Evolutionary conservation across 371 early-diverging fungal genomes (phyloP), one percentile per base, ranked within the genome.

Genomic region (Rhizopus delemar): DNA sequence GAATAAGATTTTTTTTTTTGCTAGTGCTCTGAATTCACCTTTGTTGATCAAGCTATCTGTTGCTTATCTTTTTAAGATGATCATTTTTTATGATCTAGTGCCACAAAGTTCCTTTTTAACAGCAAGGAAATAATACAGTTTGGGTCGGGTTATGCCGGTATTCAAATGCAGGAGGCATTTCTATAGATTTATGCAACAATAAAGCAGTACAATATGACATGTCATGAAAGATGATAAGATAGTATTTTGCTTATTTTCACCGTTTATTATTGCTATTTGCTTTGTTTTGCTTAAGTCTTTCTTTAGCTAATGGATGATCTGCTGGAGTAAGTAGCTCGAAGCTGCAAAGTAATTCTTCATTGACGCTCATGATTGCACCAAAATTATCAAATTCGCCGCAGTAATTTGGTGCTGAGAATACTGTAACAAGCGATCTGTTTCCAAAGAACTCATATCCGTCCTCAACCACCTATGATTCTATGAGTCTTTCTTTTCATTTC

Each of bases 391-490:
- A 97, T 74, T 97, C 97, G 34, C 97, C 98, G 70, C 99, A 99
- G 68, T 98, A 99, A 77, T 99, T 97, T 41, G 98, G 98, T 4
- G 99, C 98, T 29, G 91, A 90, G 66, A 96, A 99, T 29, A 99
- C 81, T 5, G 99, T 99, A 0, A 99, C 98, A 39, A 97, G 77
- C 31, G 88, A 84, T 41, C 93, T 83, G 61, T 94, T 89, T 48
- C 89, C 91, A 82, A 97, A 97, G 71, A 99, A 99, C 74, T 97
- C 96, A 70, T 99, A 99, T 13, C 98, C 97, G 62, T 96, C 97
- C 75, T 97, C 97, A 3, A 64, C 65, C 0, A 63, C 58, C 48
- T 48, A 48, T n/a, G 8, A 28, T 28, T 22, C 22, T 22, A 29
- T 28, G 8, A 28, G 29, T 22, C 22, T 16, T 38, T 12, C 31